Conservation (phyloP, 2,329 filamentous ascomycete species). For the Pyrenochaeta sp. region DNA sequence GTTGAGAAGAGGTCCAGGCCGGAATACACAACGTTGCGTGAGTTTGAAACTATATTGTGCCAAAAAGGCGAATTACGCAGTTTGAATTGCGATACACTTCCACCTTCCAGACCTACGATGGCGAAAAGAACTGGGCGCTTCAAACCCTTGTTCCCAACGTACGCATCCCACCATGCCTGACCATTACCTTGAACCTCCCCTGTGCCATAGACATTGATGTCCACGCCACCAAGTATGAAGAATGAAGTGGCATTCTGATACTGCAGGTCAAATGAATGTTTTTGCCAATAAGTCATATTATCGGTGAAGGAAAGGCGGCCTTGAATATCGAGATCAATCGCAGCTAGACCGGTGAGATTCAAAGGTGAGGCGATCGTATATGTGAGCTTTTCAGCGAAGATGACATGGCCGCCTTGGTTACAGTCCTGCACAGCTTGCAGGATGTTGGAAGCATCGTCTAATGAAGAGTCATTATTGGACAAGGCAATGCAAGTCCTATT, state of each 20-base stretch:
- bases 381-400: constrained; percentile 13
- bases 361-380: constrained; percentile 17
- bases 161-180: constrained; percentile 56
- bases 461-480: constrained; percentile 14
- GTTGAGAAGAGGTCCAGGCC: constrained; percentile 15
- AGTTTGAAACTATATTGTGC: constrained; percentile 60
- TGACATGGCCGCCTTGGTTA: constrained; percentile 21
- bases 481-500: constrained; percentile 23
- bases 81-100: constrained; percentile 13
- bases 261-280: constrained; percentile 15
- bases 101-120: constrained; percentile 6
- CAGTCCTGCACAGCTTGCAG: constrained; percentile 13
- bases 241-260: constrained; percentile 71
- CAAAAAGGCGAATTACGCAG: constrained; percentile 14
- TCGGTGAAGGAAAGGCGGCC: constrained; percentile 12
- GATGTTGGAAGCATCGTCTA: constrained; percentile 15
- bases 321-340: constrained; percentile 21
- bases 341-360: constrained; percentile 15
- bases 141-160: constrained; percentile 12
- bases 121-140: constrained; percentile 13
- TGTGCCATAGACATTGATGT: constrained; percentile 70
- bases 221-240: constrained; percentile 68
- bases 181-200: constrained; percentile 63
- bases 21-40: constrained; percentile 51
- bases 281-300: constrained; percentile 14